Percentiles rank a stretch among this genome's conserved stretches.
Conservation (phyloP, 2,329 filamentous ascomycete species). For the Zymoseptoria brevis region DNA sequence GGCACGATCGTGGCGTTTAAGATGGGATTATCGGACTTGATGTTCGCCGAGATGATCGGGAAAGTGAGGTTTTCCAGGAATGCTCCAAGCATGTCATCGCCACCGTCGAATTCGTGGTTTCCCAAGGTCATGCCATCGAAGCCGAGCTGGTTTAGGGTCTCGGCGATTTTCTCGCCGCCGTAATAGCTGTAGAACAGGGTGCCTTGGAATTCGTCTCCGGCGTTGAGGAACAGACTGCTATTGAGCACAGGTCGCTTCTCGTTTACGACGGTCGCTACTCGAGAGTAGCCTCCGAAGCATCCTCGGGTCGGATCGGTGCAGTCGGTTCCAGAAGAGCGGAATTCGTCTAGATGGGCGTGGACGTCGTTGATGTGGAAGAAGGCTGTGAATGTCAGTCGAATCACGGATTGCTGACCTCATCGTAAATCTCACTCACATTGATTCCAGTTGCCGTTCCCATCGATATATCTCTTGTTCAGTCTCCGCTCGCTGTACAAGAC, state of each 20-base stretch:
- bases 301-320: slow-evolving; percentile 50
- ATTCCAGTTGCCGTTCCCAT: slow-evolving; percentile 19
- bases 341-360: slow-evolving; percentile 59
- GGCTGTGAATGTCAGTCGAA: neutral
- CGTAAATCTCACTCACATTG: slow-evolving; percentile 20
- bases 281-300: slow-evolving; percentile 58
- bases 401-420: too few species aligned
- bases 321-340: slow-evolving; percentile 53
- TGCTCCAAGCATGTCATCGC: slow-evolving; percentile 53
- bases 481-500: slow-evolving; percentile 16
- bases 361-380: slow-evolving; percentile 66
- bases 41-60: slow-evolving; percentile 56
- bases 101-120: slow-evolving; percentile 60
- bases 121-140: slow-evolving; percentile 62
- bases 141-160: slow-evolving; percentile 56
- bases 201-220: slow-evolving; percentile 63
- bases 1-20: slow-evolving; percentile 58
- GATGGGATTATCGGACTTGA: slow-evolving; percentile 51
- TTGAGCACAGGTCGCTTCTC: slow-evolving; percentile 49
- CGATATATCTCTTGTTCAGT: slow-evolving; percentile 17
- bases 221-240: slow-evolving; percentile 57
- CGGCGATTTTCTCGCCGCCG: slow-evolving; percentile 59
- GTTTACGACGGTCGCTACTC: slow-evolving; percentile 54
- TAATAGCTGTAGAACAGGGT: slow-evolving; percentile 62
- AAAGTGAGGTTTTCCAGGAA: slow-evolving; percentile 59